These are phyloP conservation scores for Aspergillus funiculosus DNA, from an alignment of 495 filamentous ascomycete genomes.

Conservation along the genomic window DNA sequence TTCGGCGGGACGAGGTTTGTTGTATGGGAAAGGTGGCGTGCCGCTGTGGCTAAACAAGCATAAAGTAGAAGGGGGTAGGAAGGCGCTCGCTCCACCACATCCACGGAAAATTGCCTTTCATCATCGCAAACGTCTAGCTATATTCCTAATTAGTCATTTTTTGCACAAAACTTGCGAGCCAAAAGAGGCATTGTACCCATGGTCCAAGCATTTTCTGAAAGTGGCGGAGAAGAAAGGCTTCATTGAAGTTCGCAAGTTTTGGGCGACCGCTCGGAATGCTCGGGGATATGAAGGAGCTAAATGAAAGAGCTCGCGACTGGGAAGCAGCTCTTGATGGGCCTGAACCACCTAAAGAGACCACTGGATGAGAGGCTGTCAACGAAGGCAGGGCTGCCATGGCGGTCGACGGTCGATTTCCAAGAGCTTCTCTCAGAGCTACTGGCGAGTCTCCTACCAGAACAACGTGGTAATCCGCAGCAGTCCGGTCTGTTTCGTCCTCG, in stretches of 20 bases:
- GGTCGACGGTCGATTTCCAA: conserved; percentile 24
- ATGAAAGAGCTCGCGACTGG: conserved; percentile 18
- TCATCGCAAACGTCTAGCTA: conserved; percentile 39
- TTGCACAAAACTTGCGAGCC: not conserved
- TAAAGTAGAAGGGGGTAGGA: conserved; percentile 34
- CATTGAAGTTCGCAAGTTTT: conserved; percentile 30
- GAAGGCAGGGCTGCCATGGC: conserved; percentile 27
- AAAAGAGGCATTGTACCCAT: conserved; percentile 25
- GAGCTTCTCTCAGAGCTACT: conserved; percentile 21
- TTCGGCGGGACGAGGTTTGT: conserved; percentile 28
- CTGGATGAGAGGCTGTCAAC: conserved; percentile 12
- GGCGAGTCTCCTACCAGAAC: conserved; percentile 21
- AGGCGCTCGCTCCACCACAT: conserved; percentile 33
- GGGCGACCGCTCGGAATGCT: conserved; percentile 21
- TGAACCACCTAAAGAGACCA: conserved; percentile 12
- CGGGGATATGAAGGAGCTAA: conserved; percentile 18
- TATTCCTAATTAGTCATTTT: not conserved
- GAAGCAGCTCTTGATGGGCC: conserved; percentile 11
- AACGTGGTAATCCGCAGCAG: conserved; percentile 38
- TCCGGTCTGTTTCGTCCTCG: conserved; percentile 41
- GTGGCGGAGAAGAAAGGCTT: conserved; percentile 39
- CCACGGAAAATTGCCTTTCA: conserved; percentile 31
- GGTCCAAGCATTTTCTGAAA: conserved; percentile 35
- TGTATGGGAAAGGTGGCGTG: conserved; percentile 37
- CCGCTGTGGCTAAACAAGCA: conserved; percentile 38